These are phyloP conservation scores for Sordaria brevicollis DNA, from an alignment of 495 filamentous ascomycete genomes.

Conservation along the genomic window DNA sequence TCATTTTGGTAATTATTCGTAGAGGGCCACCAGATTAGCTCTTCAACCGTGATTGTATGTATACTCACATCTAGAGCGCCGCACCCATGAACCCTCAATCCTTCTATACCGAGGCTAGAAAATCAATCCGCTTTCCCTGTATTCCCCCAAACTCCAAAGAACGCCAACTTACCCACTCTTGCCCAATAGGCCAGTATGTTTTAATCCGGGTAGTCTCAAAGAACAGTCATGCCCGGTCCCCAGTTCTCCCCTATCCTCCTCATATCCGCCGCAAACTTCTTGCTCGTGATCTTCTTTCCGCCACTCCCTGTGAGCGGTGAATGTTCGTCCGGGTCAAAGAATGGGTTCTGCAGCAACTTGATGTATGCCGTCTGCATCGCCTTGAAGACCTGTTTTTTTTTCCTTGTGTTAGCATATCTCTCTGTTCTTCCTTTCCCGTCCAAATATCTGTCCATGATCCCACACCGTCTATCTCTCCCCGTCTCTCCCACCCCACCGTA, in stretches of 20 bases:
- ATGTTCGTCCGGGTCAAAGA: constrained; percentile 85
- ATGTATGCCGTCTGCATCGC: constrained; percentile 90
- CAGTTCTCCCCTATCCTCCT: constrained; percentile 69
- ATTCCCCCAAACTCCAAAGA: not conserved
- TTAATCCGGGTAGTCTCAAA: constrained; percentile 16
- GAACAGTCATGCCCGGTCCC: constrained; percentile 42
- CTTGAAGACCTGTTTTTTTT: constrained; percentile 78
- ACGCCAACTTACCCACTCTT: not conserved
- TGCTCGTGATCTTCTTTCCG: constrained; percentile 64
- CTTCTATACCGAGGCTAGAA: not conserved
- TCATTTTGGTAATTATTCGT: not conserved
- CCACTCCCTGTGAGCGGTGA: constrained; percentile 41
- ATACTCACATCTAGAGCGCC: not conserved
- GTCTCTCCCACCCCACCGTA: too few relatives aligned
- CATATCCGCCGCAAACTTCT: constrained; percentile 72
- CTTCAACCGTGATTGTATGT: not conserved
- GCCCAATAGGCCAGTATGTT: not conserved
- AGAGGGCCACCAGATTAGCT: not conserved
- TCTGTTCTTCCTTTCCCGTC: too few relatives aligned
- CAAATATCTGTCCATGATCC: too few relatives aligned
- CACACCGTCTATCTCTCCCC: too few relatives aligned
- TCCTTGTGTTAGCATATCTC: constrained; percentile 1
- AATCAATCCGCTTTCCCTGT: not conserved
- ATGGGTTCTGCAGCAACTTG: constrained; percentile 81
- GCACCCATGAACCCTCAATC: not conserved